Percentiles rank a stretch among this genome's conserved stretches.
These are phyloP conservation scores for Gossypioides kirkii DNA, from an alignment of 345 rosid genomes.

Conservation along the genomic window DNA sequence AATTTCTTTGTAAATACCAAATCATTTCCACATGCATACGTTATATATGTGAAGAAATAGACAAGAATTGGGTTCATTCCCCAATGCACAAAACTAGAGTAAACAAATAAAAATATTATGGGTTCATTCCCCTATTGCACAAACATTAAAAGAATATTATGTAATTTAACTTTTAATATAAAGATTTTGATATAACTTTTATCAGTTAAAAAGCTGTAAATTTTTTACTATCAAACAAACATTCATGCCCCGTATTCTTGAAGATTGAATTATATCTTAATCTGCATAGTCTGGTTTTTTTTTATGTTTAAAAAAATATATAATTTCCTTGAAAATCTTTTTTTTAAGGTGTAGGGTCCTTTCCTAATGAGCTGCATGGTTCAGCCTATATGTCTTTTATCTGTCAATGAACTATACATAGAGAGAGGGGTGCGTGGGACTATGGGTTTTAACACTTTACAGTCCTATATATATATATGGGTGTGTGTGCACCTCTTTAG, in stretches of 20 bases:
- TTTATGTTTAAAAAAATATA: not conserved
- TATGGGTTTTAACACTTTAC: not conserved
- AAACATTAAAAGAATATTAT: no score
- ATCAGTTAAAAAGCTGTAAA: no score
- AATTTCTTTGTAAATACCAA: constrained; percentile 20
- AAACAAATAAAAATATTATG: no score
- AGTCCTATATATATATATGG: constrained; percentile 19
- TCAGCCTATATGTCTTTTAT: constrained; percentile 29
- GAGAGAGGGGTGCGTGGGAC: not conserved
- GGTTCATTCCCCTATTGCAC: no score
- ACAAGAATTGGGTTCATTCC: no score
- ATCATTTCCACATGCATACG: no score
- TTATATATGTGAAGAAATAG: no score
- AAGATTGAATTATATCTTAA: constrained; percentile 32
- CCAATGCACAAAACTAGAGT: no score
- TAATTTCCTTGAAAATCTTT: not conserved
- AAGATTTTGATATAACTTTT: no score
- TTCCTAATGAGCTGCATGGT: constrained; percentile 31
- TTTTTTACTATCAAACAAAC: constrained; percentile 35
- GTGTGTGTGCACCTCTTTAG: constrained; percentile 17
- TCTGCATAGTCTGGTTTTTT: not conserved
- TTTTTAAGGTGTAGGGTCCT: constrained; percentile 21
- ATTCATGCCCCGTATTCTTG: constrained; percentile 42
- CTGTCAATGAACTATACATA: constrained; percentile 6
- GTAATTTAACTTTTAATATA: no score